Evolutionary conservation across 2,329 filamentous ascomycete genomes (phyloP), one percentile per base, ranked within the genome.

Genomic region (Berkeleyomyces rouxiae): DNA sequence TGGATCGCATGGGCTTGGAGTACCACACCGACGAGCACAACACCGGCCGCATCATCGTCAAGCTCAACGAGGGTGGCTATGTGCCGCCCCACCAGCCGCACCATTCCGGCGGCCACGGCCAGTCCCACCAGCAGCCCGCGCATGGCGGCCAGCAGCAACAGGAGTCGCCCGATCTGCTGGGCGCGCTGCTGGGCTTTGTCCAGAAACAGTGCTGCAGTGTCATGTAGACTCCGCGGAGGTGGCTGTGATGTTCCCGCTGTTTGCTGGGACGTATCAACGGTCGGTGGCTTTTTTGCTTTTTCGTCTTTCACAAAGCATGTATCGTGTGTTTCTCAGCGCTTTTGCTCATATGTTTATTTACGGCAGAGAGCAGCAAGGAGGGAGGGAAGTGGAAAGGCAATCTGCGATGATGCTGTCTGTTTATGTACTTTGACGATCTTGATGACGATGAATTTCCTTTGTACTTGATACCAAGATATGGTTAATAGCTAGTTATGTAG

Each of bases 31-130:
- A 97, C 76, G 85, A 87, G 58, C 63, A 62, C 11, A 97, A 99
- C 68, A 87, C 86, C 7, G 93, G 93, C 0, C 78, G 90, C 13
- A 91, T 99, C 49, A 96, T 89, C 71, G 83, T 97, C 66, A 87
- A 96, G 70, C 77, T 97, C 66, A 83, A 86, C 67, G 90, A 90
- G 62, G 87, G 85, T 10, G 77, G 82, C 58, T 83, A 64, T 81
- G 43, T 73, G 79, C 59, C 73, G 77, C 49, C 76, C 79, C 46
- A 76, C 78, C 67, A 72, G n/a, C 63, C 63, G 11, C 40, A 64
- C 7, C 13, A 61, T 36, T 33, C 11, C 72, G 71, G 72, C 23
- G 70, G 72, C 31, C 62, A 71, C 39, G 47, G 37, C 33, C 51
- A 61, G 31, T 61, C 59, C 4, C 6, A 57, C 47, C 58, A 55